These are phyloP conservation scores for Acanthochlamys bracteata DNA, from an alignment of 106 monocot genomes.

Conservation along the genomic window DNA sequence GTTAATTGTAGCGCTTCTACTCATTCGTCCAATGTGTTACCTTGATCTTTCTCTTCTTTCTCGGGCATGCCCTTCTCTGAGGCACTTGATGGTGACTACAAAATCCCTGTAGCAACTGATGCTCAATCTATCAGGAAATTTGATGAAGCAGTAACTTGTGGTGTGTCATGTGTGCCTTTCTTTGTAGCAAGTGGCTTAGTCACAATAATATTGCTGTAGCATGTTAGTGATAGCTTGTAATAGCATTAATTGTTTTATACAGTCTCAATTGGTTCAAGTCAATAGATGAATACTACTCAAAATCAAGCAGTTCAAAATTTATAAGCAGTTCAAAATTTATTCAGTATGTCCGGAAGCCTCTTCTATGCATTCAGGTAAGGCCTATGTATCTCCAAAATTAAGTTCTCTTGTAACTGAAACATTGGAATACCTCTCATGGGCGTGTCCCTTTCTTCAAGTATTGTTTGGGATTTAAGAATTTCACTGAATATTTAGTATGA, in stretches of 20 bases:
- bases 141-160: conserved; percentile 90
- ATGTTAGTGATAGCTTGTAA: not conserved
- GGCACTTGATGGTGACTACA: conserved; percentile 70
- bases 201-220: not conserved
- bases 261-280: conserved; percentile 99
- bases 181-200: not conserved
- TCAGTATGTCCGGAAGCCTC: conserved; percentile 54
- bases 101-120: conserved; percentile 71
- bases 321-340: conserved; percentile 80
- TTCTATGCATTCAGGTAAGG: conserved; percentile 91
- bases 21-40: too few relatives aligned
- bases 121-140: conserved; percentile 82
- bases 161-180: conserved; percentile 20
- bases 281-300: conserved; percentile 86
- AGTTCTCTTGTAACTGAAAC: not conserved
- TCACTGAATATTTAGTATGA: too few relatives aligned
- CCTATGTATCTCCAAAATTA: not conserved
- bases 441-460: not conserved
- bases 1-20: too few relatives aligned
- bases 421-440: not conserved
- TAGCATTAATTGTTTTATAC: conserved; percentile 1
- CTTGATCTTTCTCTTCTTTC: conserved; percentile 1
- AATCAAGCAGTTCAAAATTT: conserved; percentile 75
- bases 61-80: conserved; percentile 84
- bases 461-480: not conserved